Percentiles rank a stretch among this genome's conserved stretches.
Conservation (phyloP, 2,329 filamentous ascomycete genomes). For the Annulohypoxylon truncatum region DNA sequence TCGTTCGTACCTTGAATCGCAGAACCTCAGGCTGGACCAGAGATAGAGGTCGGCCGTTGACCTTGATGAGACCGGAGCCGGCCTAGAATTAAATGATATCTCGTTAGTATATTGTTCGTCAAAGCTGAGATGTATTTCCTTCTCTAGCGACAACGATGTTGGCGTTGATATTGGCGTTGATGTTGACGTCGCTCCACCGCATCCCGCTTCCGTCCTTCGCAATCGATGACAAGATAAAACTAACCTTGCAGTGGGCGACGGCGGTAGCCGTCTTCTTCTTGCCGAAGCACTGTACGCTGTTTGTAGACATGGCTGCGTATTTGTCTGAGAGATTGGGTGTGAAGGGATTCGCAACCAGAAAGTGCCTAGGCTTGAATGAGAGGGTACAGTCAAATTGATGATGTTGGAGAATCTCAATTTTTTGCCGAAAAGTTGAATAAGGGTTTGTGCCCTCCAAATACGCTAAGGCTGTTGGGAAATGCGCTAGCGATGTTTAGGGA, state of each 20-base stretch:
- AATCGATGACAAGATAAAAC: constrained; percentile 44
- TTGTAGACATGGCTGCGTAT: constrained; percentile 76
- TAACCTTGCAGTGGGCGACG: constrained; percentile 93
- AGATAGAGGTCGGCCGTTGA: constrained; percentile 95
- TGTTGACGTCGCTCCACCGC: background rate
- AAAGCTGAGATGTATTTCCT: background rate
- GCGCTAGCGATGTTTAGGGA: constrained; percentile 30
- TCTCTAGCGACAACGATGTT: constrained; percentile 6
- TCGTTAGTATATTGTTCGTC: constrained; percentile 38
- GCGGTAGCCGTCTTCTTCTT: constrained; percentile 94
- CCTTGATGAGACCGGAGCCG: constrained; percentile 85
- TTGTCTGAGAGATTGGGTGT: constrained; percentile 39
- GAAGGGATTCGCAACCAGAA: constrained; percentile 46
- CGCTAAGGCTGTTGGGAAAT: constrained; percentile 33
- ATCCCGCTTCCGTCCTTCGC: background rate
- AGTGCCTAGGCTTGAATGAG: constrained; percentile 32
- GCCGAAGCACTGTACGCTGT: constrained; percentile 98
- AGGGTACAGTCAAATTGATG: constrained; percentile 29
- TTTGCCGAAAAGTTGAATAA: constrained; percentile 39
- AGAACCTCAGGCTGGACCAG: constrained; percentile 97
- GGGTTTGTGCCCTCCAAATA: constrained; percentile 47
- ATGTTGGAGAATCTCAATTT: constrained; percentile 32
- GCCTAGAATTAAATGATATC: constrained; percentile 36
- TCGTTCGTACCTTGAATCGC: constrained; percentile 85
- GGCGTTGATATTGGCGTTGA: background rate